Conservation (phyloP, 1,139 yeast genomes). For the Scheffersomyces stambukii region DNA sequence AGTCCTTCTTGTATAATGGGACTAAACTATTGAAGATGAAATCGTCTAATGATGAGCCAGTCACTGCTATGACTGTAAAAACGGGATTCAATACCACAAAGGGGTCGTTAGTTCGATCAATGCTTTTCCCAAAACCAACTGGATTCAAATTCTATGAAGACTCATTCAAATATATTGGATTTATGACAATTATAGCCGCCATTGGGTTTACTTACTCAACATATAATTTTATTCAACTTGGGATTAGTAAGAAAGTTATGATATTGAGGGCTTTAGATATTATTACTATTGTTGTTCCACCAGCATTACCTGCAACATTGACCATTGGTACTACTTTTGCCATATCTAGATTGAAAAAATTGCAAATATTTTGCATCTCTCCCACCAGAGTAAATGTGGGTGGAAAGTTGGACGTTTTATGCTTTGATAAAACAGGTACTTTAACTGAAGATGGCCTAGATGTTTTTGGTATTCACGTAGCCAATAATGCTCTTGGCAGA, state of each 20-base stretch:
- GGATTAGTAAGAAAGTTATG: conserved; percentile 65
- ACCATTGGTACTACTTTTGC: conserved; percentile 97
- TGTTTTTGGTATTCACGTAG: conserved; percentile 79
- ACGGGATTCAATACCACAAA: conserved; percentile 95
- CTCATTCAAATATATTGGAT: conserved; percentile 92
- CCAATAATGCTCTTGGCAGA: conserved; percentile 48
- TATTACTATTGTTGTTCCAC: conserved; percentile 96
- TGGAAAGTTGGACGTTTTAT: conserved; percentile 84
- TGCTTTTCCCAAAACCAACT: conserved; percentile 93
- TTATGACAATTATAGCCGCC: conserved; percentile 83
- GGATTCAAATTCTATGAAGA: conserved; percentile 93
- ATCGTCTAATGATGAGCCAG: conserved; percentile 62
- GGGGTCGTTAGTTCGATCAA: conserved; percentile 91
- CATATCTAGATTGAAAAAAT: conserved; percentile 61
- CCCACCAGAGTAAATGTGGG: conserved; percentile 94
- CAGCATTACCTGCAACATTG: conserved; percentile 95
- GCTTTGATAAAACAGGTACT: conserved; percentile 97
- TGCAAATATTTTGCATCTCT: conserved; percentile 77
- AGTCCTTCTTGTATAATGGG: conserved; percentile 79
- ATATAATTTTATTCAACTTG: conserved; percentile 72
- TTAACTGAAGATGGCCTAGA: conserved; percentile 95
- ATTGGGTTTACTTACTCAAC: conserved; percentile 84
- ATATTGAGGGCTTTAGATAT: conserved; percentile 87
- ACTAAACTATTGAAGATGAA: conserved; percentile 84
- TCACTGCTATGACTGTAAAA: conserved; percentile 80